A percentile compares a stretch with the other conserved stretches of the same genome.
These are phyloP conservation scores for Chalaropsis thielavioides DNA, from an alignment of 2,329 filamentous ascomycete genomes.

Conservation along the genomic window DNA sequence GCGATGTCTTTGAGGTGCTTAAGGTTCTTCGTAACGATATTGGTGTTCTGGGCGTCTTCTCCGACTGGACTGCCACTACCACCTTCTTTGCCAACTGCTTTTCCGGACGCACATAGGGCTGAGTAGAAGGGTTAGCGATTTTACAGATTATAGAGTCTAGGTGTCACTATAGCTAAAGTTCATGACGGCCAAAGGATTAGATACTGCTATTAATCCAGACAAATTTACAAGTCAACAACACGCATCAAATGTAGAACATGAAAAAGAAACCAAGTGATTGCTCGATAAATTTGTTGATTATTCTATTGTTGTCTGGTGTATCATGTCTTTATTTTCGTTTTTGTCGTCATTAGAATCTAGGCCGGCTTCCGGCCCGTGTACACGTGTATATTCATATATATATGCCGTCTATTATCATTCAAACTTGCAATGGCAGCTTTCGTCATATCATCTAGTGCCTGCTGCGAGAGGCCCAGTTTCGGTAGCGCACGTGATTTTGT, in stretches of 20 bases:
- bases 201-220: too few species aligned
- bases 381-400: conserved; percentile 31
- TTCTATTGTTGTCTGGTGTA: background rate
- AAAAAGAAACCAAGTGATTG: too few species aligned
- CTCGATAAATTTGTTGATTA: background rate
- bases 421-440: conserved; percentile 26
- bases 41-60: conserved; percentile 47
- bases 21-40: conserved; percentile 49
- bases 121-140: too few species aligned
- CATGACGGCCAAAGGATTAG: background rate
- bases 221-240: too few species aligned
- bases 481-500: conserved; percentile 31
- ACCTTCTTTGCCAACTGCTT: conserved; percentile 63
- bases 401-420: conserved; percentile 27
- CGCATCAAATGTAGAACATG: too few species aligned
- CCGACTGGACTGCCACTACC: conserved; percentile 54
- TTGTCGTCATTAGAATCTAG: background rate
- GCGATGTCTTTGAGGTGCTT: conserved; percentile 51
- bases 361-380: conserved; percentile 31
- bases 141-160: conserved; percentile 20
- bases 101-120: too few species aligned
- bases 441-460: conserved; percentile 20
- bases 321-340: background rate
- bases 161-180: background rate
- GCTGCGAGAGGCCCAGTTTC: conserved; percentile 24